phyloP scores from a whole-genome alignment of 2,329 filamentous ascomycete genomes.

The Ophiostoma ips region DNA sequence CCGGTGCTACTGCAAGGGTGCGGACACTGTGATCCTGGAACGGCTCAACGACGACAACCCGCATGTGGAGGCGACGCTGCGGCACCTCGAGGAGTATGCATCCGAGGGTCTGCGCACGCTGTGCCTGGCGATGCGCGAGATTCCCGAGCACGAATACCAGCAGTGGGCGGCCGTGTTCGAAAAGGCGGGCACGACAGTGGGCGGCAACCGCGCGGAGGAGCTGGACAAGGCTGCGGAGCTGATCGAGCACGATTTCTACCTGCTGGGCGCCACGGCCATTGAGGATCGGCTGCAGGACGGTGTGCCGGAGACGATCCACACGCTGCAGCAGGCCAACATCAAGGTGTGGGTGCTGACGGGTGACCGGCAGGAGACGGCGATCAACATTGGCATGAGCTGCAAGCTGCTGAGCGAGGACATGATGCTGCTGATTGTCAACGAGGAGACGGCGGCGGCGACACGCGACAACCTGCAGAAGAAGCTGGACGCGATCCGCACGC shows the following conservation, averaged over 20 bases:
- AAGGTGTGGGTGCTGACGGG: conserved; percentile 98
- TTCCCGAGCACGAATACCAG: conserved; percentile 76
- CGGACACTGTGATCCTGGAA: conserved; percentile 94
- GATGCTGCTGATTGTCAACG: conserved; percentile 93
- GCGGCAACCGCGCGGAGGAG: conserved; percentile 85
- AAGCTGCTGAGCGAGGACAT: conserved; percentile 98
- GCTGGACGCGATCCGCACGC: conserved; percentile 73
- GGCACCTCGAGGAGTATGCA: conserved; percentile 96
- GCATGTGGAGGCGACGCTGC: conserved; percentile 75
- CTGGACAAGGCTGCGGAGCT: conserved; percentile 94
- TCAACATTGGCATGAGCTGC: conserved; percentile 99
- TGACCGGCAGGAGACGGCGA: conserved; percentile 94
- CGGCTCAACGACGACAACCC: conserved; percentile 72
- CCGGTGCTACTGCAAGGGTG: conserved; percentile 86
- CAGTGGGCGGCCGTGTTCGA: conserved; percentile 84
- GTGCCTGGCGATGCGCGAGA: conserved; percentile 85
- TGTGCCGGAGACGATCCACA: conserved; percentile 95
- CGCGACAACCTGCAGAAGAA: conserved; percentile 88
- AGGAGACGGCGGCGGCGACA: conserved; percentile 66
- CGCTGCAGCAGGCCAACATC: conserved; percentile 88
- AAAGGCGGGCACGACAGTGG: conserved; percentile 74
- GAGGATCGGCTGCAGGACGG: conserved; percentile 95
- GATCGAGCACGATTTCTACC: conserved; percentile 80
- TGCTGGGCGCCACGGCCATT: conserved; percentile 91
- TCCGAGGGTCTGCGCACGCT: conserved; percentile 90